Percentiles rank a stretch among this genome's conserved stretches.
Evolutionary conservation across 2,329 filamentous ascomycete species (phyloP).

Genomic region (Trichoderma brevicompactum): DNA sequence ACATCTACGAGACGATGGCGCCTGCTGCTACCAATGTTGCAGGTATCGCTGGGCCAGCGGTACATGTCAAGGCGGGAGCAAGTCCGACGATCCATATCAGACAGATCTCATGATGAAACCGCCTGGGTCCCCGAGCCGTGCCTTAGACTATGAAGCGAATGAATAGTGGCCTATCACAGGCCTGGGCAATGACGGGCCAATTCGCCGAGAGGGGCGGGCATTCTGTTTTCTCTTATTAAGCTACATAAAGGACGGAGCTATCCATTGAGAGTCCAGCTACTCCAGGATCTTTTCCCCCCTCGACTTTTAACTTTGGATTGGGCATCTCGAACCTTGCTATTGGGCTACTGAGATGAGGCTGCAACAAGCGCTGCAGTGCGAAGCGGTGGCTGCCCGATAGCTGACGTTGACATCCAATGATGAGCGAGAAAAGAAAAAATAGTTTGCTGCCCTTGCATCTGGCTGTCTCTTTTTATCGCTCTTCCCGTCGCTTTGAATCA

Average conservation of each 20-base stretch:
- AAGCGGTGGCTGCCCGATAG: conserved; percentile 11
- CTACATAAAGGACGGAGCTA: neutral
- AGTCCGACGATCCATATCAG: conserved; percentile 28
- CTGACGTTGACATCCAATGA: conserved; percentile 10
- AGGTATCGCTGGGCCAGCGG: conserved; percentile 16
- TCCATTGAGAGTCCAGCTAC: conserved; percentile 9
- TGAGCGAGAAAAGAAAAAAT: too few relatives aligned
- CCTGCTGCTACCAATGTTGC: neutral
- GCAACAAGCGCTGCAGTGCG: neutral
- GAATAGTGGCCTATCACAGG: conserved; percentile 14
- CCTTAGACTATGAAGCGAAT: conserved; percentile 10
- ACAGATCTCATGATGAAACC: conserved; percentile 29
- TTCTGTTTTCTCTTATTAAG: neutral
- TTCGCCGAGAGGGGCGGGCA: conserved; percentile 8
- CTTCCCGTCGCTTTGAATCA: conserved; percentile 2
- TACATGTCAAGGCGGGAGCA: neutral
- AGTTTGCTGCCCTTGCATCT: conserved; percentile 10
- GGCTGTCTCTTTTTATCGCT: conserved; percentile 1
- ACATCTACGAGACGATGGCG: conserved; percentile 3
- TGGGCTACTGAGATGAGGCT: conserved; percentile 15
- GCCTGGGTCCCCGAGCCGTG: conserved; percentile 21
- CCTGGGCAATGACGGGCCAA: conserved; percentile 9
- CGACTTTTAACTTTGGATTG: neutral
- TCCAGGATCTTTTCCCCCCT: conserved; percentile 8
- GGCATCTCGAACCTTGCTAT: neutral